Evolutionary conservation across 1,284 basidiomycete genomes (phyloP).

Genomic region (Irpex lacteus): DNA sequence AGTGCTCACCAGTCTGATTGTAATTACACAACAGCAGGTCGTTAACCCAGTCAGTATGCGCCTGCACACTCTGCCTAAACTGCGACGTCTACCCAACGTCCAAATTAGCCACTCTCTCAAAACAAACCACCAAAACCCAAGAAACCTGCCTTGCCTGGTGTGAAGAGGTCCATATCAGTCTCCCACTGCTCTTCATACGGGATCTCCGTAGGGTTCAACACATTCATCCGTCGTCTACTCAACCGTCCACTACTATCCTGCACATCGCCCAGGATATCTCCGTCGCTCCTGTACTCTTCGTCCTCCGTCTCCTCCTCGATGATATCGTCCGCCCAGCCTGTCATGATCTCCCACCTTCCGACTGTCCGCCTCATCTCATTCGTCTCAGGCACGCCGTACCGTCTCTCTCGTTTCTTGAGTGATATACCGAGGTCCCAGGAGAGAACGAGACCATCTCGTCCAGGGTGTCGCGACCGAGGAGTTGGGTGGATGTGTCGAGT

Average conservation of each 20-base stretch:
- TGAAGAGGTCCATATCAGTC: conserved; percentile 52
- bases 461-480: conserved; percentile 60
- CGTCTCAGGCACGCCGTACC: too few species aligned
- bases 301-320: conserved; percentile 59
- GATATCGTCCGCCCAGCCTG: conserved; percentile 75
- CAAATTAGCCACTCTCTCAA: too few species aligned
- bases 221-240: conserved; percentile 25
- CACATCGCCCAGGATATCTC: conserved; percentile 78
- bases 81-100: conserved; percentile 18
- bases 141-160: conserved; percentile 47
- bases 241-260: conserved; percentile 31
- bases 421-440: conserved; percentile 87
- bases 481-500: conserved; percentile 79
- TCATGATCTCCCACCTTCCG: conserved; percentile 65
- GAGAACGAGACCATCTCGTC: conserved; percentile 80
- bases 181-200: conserved; percentile 81
- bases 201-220: conserved; percentile 28
- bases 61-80: conserved; percentile 84
- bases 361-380: conserved; percentile 21
- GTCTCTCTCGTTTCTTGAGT: conserved; percentile 51
- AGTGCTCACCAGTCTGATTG: conserved; percentile 77
- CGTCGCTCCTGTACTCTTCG: conserved; percentile 55
- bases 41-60: conserved; percentile 95
- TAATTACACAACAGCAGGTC: conserved; percentile 91
- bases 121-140: not conserved